Base-by-base conservation (phyloP, 73 alveolate species). In the Symbiodinium natans region DNA sequence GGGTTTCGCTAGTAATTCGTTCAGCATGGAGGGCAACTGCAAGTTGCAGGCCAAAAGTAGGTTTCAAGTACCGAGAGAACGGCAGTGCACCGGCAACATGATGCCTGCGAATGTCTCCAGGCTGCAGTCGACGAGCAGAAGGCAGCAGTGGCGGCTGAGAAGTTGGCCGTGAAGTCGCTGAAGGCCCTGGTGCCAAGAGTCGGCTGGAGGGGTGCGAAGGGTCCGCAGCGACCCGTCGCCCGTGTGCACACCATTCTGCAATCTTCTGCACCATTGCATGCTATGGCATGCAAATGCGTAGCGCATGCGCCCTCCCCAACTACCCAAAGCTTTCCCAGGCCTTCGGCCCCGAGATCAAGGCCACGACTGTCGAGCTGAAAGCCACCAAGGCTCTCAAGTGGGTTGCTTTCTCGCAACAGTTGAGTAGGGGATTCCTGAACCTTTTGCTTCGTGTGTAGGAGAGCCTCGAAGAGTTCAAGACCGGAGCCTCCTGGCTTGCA, bases 391-490 rank as follows among this genome's bases (percentile, higher is more conserved):
- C 27, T 25, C 21, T 9, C 21, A 13, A 13, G 59, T 13, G 59
- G 59, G 21, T 13, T 46, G 59, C 13, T 46, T 46, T 77, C 40
- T 86, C 33, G 93, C 82, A 46, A 36, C 3, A 43, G 52, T 46
- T 34, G 93, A 34, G 83, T 75, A 31, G 83, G 54, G 83, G 19
- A 75, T n/a, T n/a, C n/a, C n/a, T n/a, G n/a, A n/a, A n/a, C n/a
- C n/a, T n/a, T n/a, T n/a, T n/a, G 93, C 83, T 86, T 86, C 39
- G 83, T 52, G 59, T 25, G 59, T 13, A 56, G 75, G 75, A 56
- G 33, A 56, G 34, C 75, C 31, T 56, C 33, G 75, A 56, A 25
- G 75, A 56, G 11, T 56, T 56, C 75, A 56, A 56, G 75, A 56
- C 75, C 6, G 75, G 75, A 56, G 75, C 33, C 33, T 56, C 75